Percentiles rank a stretch among this genome's conserved stretches.
Evolutionary conservation across 169 alveolate genomes (phyloP).

Genomic region (Plasmodium coatneyi): DNA sequence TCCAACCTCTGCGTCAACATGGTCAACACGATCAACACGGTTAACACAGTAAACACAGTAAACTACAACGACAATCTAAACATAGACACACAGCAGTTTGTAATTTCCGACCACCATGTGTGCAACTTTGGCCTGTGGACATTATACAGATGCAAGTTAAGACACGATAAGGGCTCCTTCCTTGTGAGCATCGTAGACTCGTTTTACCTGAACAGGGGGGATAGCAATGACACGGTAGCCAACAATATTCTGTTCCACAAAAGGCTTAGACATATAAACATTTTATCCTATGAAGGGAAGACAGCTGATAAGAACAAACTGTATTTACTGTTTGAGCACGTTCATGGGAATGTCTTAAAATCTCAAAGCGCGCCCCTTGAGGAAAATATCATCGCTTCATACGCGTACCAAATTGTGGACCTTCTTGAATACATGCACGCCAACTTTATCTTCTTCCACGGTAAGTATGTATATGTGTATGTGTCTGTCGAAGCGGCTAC

Average conservation of each 20-base stretch:
- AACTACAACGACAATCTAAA: constrained; percentile 61
- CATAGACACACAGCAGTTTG: constrained; percentile 46
- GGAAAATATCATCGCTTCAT: constrained; percentile 53
- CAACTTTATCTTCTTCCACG: constrained; percentile 61
- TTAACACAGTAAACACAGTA: constrained; percentile 14
- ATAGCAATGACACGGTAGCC: constrained; percentile 63
- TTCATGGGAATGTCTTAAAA: constrained; percentile 49
- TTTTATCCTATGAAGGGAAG: constrained; percentile 60
- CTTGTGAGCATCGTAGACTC: constrained; percentile 33
- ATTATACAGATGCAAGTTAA: constrained; percentile 38
- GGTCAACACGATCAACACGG: too few relatives aligned
- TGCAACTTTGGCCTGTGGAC: constrained; percentile 48
- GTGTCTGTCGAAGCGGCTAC: neutral
- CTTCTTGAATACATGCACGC: constrained; percentile 61
- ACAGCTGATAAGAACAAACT: constrained; percentile 60
- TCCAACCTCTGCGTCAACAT: constrained; percentile 13
- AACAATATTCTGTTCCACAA: constrained; percentile 67
- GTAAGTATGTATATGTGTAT: neutral
- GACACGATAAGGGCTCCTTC: constrained; percentile 44
- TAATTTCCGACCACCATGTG: constrained; percentile 32
- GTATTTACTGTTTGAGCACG: constrained; percentile 45
- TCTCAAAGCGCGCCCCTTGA: constrained; percentile 48
- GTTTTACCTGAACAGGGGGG: constrained; percentile 29
- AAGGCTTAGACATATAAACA: constrained; percentile 60
- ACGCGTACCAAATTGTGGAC: constrained; percentile 65